These are phyloP conservation scores for Eucalyptus tenuipes DNA, from an alignment of 345 rosid genomes.

Conservation along the genomic window DNA sequence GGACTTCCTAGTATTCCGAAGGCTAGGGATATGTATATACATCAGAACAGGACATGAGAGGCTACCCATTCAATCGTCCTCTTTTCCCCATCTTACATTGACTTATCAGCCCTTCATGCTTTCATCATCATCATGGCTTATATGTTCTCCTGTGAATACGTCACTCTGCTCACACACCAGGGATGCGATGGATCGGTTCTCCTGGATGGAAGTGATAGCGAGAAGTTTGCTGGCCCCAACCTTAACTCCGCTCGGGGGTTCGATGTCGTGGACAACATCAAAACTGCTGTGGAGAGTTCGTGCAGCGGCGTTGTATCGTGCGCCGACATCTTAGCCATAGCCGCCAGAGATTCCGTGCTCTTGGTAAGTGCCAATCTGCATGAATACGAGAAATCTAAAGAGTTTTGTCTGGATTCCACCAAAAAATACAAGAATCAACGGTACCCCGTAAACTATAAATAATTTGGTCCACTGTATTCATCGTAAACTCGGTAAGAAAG, in stretches of 20 bases:
- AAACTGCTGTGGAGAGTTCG: slow-evolving; percentile 46
- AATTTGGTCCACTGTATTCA: background rate
- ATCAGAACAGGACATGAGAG: background rate
- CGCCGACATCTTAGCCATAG: slow-evolving; percentile 60
- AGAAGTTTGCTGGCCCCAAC: slow-evolving; percentile 42
- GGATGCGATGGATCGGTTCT: slow-evolving; percentile 53
- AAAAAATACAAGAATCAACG: background rate
- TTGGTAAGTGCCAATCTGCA: slow-evolving; percentile 23
- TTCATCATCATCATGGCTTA: background rate
- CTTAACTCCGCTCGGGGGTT: slow-evolving; percentile 47
- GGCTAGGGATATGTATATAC: background rate
- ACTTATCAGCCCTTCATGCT: background rate
- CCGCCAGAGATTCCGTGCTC: slow-evolving; percentile 61
- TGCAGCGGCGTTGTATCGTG: slow-evolving; percentile 70
- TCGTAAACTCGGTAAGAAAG: background rate
- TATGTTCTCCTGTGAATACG: background rate
- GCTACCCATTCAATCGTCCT: background rate
- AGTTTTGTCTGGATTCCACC: background rate
- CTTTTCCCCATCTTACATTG: background rate
- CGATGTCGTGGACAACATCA: slow-evolving; percentile 52
- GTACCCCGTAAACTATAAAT: background rate
- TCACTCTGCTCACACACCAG: background rate
- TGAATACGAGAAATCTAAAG: background rate
- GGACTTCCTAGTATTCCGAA: background rate
- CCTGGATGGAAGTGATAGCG: slow-evolving; percentile 39